A percentile compares a stretch with the other conserved stretches of the same genome.
Conservation (phyloP, 768 basidiomycete genomes). For the Xerocomus brunneocitrinus region DNA sequence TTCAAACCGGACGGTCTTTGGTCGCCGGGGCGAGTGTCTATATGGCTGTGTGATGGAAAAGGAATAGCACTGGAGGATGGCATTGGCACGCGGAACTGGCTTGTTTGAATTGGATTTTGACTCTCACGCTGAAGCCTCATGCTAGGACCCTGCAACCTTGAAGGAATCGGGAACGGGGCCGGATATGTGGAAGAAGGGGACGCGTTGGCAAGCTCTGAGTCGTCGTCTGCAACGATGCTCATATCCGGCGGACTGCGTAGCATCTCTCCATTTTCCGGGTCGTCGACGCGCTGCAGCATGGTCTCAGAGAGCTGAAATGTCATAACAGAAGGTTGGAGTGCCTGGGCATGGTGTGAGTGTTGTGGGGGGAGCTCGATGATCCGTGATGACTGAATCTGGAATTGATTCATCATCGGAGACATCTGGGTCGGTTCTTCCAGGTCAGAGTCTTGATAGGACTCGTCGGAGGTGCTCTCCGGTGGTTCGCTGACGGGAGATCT, state of each 20-base stretch:
- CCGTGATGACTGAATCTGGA: slow-evolving; percentile 23
- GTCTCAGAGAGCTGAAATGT: slow-evolving; percentile 29
- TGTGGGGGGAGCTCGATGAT: slow-evolving; percentile 2
- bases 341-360: slow-evolving; percentile 8
- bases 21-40: slow-evolving; percentile 3
- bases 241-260: slow-evolving; percentile 15
- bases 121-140: slow-evolving; percentile 20
- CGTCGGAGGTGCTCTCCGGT: slow-evolving; percentile 28
- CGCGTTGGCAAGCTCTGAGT: slow-evolving; percentile 8
- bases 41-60: slow-evolving; percentile 10
- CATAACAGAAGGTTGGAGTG: slow-evolving; percentile 26
- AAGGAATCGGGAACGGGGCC: slow-evolving; percentile 3
- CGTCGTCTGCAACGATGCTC: slow-evolving; percentile 15
- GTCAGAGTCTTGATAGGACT: slow-evolving; percentile 29
- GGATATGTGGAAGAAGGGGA: slow-evolving; percentile 3
- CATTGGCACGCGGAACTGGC: slow-evolving; percentile 9
- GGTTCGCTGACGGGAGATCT: slow-evolving; percentile 29
- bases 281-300: slow-evolving; percentile 22
- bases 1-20: slow-evolving; percentile 10
- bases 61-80: slow-evolving; percentile 3
- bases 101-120: slow-evolving; percentile 7
- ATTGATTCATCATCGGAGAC: slow-evolving; percentile 31
- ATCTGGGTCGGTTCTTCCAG: slow-evolving; percentile 23
- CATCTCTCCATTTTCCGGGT: slow-evolving; percentile 24
- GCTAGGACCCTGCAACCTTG: slow-evolving; percentile 19